Conservation (phyloP, 2,329 filamentous ascomycete genomes). For the Orbilia brochopaga region DNA sequence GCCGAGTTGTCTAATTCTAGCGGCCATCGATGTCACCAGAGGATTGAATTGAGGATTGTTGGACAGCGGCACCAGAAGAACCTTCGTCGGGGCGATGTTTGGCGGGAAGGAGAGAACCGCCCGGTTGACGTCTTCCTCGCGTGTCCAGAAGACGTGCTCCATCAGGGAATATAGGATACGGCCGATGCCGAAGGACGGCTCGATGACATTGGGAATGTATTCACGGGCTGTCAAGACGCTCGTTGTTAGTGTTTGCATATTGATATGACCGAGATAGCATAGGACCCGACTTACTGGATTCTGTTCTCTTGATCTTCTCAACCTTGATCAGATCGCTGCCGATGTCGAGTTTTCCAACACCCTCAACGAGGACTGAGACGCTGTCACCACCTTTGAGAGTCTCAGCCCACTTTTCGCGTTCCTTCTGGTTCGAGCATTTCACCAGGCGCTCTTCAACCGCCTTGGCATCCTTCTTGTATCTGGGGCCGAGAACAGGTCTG, state of each 20-base stretch:
- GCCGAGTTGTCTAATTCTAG: slow-evolving; percentile 75
- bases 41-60: slow-evolving; percentile 78
- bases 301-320: slow-evolving; percentile 79
- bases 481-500: slow-evolving; percentile 94
- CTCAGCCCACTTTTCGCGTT: slow-evolving; percentile 79
- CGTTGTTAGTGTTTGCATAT: not conserved
- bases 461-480: slow-evolving; percentile 94
- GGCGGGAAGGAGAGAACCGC: slow-evolving; percentile 79
- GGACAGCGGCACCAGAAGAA: slow-evolving; percentile 87
- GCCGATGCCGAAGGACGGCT: slow-evolving; percentile 96
- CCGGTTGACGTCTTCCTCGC: slow-evolving; percentile 71
- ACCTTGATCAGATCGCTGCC: slow-evolving; percentile 80
- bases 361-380: slow-evolving; percentile 75
- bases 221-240: slow-evolving; percentile 66
- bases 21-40: slow-evolving; percentile 70
- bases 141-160: slow-evolving; percentile 95
- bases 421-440: slow-evolving; percentile 72
- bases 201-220: slow-evolving; percentile 94
- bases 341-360: slow-evolving; percentile 72
- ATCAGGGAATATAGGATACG: slow-evolving; percentile 90
- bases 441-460: slow-evolving; percentile 79
- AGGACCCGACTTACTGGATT: slow-evolving; percentile 64
- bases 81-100: slow-evolving; percentile 88
- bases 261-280: not conserved
- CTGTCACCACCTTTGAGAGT: slow-evolving; percentile 75